phyloP scores from a whole-genome alignment of 1,284 basidiomycete species.

The Paramarasmius palmivorus region DNA sequence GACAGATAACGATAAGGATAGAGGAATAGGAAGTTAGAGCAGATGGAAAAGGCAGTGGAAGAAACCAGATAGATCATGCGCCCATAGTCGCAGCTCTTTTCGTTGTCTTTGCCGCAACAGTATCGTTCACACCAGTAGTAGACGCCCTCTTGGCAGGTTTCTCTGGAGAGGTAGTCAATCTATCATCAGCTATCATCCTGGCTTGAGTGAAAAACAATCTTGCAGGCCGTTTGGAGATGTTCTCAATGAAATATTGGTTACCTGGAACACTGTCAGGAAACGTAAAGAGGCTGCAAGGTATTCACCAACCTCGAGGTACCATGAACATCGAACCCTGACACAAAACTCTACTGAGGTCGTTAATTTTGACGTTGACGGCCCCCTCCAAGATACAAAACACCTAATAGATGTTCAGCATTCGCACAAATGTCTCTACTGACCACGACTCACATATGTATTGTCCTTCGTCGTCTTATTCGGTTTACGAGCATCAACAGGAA shows the following conservation, averaged over 20 bases:
- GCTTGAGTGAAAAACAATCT: conserved; percentile 1
- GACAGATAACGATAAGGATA: no score
- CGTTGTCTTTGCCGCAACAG: not conserved
- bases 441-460: conserved; percentile 87
- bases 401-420: conserved; percentile 39
- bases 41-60: no score
- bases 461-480: conserved; percentile 90
- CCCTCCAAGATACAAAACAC: conserved; percentile 89
- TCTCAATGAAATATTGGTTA: conserved; percentile 71
- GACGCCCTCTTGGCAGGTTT: not conserved
- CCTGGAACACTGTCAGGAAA: conserved; percentile 43
- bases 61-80: no score
- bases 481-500: conserved; percentile 80
- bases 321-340: conserved; percentile 87
- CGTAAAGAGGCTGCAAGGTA: not conserved
- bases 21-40: no score
- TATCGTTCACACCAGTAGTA: conserved; percentile 21
- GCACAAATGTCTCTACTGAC: no score
- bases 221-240: not conserved
- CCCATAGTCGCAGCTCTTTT: not conserved
- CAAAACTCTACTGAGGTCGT: conserved; percentile 72
- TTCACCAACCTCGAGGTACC: conserved; percentile 78
- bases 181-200: not conserved
- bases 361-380: conserved; percentile 82
- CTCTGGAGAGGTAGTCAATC: not conserved